Evolutionary conservation across 805 yeast genomes (phyloP).

Genomic region (Ogataea wickerhamii): DNA sequence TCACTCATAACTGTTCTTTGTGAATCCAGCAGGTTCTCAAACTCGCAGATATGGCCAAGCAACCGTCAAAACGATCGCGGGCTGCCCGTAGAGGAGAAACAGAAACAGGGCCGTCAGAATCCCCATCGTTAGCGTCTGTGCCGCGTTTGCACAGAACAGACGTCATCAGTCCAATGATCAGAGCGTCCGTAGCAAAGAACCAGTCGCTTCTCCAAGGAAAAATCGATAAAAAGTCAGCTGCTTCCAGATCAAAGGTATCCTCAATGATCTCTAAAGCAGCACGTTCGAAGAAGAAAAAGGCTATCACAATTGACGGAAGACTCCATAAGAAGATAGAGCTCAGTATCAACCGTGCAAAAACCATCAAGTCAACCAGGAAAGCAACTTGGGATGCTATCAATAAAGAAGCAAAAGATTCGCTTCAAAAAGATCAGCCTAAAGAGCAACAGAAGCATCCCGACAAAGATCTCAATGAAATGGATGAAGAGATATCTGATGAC

Average conservation of each 20-base stretch:
- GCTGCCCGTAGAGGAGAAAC: constrained; percentile 71
- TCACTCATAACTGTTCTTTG: no score
- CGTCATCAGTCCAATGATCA: constrained; percentile 57
- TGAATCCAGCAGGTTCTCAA: no score
- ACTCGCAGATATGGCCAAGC: constrained; percentile 28
- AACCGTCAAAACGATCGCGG: constrained; percentile 64
- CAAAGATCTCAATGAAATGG: constrained; percentile 13
- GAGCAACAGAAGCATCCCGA: no score
- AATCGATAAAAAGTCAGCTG: constrained; percentile 36
- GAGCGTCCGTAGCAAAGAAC: constrained; percentile 58
- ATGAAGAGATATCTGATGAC: constrained; percentile 17
- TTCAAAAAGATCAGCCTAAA: neutral
- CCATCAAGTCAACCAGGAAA: constrained; percentile 59
- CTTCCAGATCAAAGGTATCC: constrained; percentile 25
- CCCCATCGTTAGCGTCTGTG: constrained; percentile 45
- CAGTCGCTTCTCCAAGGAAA: constrained; percentile 58
- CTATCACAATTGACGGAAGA: constrained; percentile 49
- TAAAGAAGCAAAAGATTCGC: constrained; percentile 37
- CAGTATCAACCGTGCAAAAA: constrained; percentile 60
- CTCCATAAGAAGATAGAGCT: constrained; percentile 60
- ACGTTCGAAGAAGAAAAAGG: constrained; percentile 42
- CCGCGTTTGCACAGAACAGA: constrained; percentile 62
- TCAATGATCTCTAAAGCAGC: constrained; percentile 27
- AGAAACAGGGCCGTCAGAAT: constrained; percentile 33
- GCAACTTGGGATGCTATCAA: constrained; percentile 72